These are phyloP conservation scores for Oryza longistaminata DNA, from an alignment of 176 grass and related monocot species.

Conservation along the genomic window DNA sequence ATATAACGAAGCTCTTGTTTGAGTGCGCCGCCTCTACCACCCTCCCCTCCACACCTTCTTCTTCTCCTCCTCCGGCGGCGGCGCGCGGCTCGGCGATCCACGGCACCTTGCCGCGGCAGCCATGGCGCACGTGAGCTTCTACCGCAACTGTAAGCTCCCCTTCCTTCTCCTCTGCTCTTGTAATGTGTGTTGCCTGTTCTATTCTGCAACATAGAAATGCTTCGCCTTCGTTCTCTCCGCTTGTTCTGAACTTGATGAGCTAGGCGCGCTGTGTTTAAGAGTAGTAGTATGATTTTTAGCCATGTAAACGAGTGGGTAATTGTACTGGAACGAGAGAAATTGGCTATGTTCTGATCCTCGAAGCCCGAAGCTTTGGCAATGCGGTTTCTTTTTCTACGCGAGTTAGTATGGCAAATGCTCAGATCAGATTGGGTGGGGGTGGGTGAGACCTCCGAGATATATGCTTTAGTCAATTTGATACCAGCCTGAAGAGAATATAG, in stretches of 20 bases:
- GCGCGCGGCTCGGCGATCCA: constrained; percentile 10
- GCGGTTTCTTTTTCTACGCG: too few species aligned
- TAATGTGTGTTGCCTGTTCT: background rate
- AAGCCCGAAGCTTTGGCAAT: background rate
- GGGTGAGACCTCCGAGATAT: background rate
- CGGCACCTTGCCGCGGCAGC: constrained; percentile 16
- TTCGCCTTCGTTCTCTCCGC: too few species aligned
- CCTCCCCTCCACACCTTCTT: background rate
- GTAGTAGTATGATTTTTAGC: background rate
- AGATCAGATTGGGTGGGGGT: background rate
- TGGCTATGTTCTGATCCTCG: background rate
- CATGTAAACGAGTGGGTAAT: background rate
- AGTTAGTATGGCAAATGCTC: background rate
- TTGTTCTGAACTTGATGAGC: background rate
- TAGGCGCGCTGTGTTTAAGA: too few species aligned
- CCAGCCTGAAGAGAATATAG: background rate
- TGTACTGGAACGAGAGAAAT: background rate
- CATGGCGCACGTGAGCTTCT: constrained; percentile 82
- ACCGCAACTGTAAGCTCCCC: constrained; percentile 65
- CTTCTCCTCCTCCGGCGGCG: constrained; percentile 11
- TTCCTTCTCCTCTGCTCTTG: background rate
- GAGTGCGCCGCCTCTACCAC: background rate
- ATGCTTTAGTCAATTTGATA: background rate
- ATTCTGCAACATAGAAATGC: background rate
- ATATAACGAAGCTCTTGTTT: constrained; percentile 14